Base-by-base conservation (phyloP, 257 asterid species). In the Thymus mandschuricus region DNA sequence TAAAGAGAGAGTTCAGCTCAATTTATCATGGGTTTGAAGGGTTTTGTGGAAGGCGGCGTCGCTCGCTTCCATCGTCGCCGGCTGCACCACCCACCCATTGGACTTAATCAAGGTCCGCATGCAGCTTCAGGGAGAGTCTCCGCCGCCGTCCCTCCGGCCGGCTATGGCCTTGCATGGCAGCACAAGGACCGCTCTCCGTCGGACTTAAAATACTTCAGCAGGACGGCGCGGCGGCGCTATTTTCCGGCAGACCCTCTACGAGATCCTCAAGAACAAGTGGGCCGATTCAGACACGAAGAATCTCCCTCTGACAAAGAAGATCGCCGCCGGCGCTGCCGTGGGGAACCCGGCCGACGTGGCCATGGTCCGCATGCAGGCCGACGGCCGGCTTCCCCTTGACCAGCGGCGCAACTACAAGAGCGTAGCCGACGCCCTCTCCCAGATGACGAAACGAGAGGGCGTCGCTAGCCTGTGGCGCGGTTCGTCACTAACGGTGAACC, bases 271-370 rank as follows among this genome's bases (percentile, higher is more conserved):
- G 50, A 82, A 68, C 28, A 88, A 81, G 79, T 88, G 92, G 90
- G 50, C 92, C 3, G 84, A 86, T 3, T 80, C 84, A 27, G 31
- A 38, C 2, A 69, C 89, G 15, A 82, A 82, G 4, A 70, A 27
- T 50, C 75, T 88, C 44, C 72, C 92, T 0, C 57, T 88, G 1
- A 9, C 75, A 10, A 73, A 74, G 1, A 86, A 88, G 59, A 78
- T 86, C 33, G 65, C 79, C 0, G 92, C 92, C 21, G 95, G 95
- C 27, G 95, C 92, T 15, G 88, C 92, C 4, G 92, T 88, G 8
- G 92, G 95, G 5, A 86, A 88, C 79, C 95, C 95, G 0, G 95
- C 95, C 0, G 95, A 88, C 69, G 88, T 88, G 67, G 92, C 95
- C 0, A 88, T 88, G 95, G 95, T 88, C 6, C 81, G 92, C 0